Evolutionary conservation across 305 asterid species (phyloP).

Genomic region (Solanum hybrid): DNA sequence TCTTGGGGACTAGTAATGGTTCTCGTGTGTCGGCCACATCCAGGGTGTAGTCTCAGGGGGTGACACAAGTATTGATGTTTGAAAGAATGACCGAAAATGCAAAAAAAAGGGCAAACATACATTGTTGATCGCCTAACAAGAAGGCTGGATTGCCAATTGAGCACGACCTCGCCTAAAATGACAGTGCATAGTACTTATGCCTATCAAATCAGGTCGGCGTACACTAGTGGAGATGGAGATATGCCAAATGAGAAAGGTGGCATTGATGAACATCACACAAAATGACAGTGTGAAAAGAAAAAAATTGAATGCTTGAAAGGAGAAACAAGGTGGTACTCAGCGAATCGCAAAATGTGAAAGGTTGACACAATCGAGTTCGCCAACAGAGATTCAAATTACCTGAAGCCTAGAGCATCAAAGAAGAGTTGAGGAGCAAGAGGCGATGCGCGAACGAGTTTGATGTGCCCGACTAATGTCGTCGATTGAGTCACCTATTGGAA

Average conservation of each 20-base stretch:
- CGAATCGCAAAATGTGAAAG: neutral
- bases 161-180: neutral
- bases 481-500: neutral
- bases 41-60: neutral
- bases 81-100: neutral
- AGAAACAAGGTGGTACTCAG: neutral
- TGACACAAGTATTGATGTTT: neutral
- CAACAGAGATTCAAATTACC: neutral
- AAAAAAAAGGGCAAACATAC: neutral
- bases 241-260: too few species aligned
- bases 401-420: neutral
- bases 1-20: neutral
- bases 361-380: neutral
- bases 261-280: neutral
- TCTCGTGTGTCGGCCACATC: neutral
- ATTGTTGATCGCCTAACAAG: too few species aligned
- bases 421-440: neutral
- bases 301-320: neutral
- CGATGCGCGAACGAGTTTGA: neutral
- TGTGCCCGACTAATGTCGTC: neutral
- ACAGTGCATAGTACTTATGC: neutral
- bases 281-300: neutral
- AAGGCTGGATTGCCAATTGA: neutral
- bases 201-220: neutral
- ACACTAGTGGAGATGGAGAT: neutral